These are phyloP conservation scores for Aureobasidium sp. DNA, from an alignment of 2,329 filamentous ascomycete genomes.

Conservation along the genomic window DNA sequence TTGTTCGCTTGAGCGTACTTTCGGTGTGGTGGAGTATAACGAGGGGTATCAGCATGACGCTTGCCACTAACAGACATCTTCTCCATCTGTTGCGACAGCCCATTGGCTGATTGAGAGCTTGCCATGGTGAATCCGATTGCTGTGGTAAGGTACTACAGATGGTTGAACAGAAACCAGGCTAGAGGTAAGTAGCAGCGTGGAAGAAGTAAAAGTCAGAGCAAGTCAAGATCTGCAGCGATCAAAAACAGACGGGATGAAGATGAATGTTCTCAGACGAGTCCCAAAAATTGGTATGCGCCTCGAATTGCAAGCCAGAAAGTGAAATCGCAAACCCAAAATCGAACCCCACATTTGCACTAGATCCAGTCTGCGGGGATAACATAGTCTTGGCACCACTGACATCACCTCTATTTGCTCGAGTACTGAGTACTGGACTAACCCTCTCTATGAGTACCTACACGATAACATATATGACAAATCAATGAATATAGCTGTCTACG, in stretches of 20 bases:
- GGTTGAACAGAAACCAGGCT: background rate
- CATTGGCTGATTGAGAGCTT: background rate
- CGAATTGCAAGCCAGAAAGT: background rate
- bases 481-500: background rate
- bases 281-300: background rate
- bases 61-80: background rate
- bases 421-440: background rate
- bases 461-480: background rate
- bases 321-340: background rate
- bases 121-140: background rate
- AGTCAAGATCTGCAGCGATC: background rate
- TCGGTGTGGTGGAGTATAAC: background rate
- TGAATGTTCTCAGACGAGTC: background rate
- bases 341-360: background rate
- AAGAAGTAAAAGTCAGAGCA: background rate
- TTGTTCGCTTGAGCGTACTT: constrained; percentile 2
- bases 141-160: background rate
- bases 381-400: constrained; percentile 7
- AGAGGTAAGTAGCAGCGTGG: background rate
- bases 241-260: background rate
- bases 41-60: background rate
- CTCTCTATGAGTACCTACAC: background rate
- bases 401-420: background rate
- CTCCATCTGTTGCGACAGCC: background rate
- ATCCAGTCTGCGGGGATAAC: background rate